Conservation (phyloP, 768 basidiomycete species). For the Pleurotus djamor region DNA sequence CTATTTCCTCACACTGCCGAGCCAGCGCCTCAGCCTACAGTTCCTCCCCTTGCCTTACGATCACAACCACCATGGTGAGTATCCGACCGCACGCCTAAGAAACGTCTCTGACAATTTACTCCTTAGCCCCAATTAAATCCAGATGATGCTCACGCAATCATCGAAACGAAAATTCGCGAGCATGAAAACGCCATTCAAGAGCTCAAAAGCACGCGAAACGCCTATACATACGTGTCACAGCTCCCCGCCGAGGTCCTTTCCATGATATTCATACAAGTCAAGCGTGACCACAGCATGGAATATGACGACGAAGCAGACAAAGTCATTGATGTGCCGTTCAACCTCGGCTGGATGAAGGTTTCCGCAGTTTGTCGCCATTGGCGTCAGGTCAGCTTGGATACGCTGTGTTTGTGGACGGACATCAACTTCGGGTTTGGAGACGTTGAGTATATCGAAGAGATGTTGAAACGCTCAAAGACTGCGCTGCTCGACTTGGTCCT, state of each 20-base stretch:
- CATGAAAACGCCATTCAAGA: background rate
- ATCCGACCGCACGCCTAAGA: too few relatives aligned
- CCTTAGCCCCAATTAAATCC: too few relatives aligned
- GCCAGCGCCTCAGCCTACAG: too few relatives aligned
- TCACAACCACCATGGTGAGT: too few relatives aligned
- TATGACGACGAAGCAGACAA: background rate
- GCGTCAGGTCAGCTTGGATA: background rate
- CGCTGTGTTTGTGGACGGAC: background rate
- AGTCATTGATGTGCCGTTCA: too few relatives aligned
- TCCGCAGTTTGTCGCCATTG: background rate
- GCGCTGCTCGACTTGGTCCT: too few relatives aligned
- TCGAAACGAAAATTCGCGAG: background rate
- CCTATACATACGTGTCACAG: background rate
- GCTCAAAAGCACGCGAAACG: background rate
- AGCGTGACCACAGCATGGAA: background rate
- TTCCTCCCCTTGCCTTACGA: too few relatives aligned
- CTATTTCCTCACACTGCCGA: too few relatives aligned
- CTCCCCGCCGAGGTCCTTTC: background rate
- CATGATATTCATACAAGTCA: background rate
- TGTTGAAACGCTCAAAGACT: too few relatives aligned
- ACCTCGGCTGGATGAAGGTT: background rate
- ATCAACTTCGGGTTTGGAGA: background rate
- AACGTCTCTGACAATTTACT: too few relatives aligned
- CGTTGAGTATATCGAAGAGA: too few relatives aligned
- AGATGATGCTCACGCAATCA: background rate